A percentile compares a stretch with the other conserved stretches of the same genome.
Conservation (phyloP, 139 green algal species). For the Tetraselmis chui region DNA sequence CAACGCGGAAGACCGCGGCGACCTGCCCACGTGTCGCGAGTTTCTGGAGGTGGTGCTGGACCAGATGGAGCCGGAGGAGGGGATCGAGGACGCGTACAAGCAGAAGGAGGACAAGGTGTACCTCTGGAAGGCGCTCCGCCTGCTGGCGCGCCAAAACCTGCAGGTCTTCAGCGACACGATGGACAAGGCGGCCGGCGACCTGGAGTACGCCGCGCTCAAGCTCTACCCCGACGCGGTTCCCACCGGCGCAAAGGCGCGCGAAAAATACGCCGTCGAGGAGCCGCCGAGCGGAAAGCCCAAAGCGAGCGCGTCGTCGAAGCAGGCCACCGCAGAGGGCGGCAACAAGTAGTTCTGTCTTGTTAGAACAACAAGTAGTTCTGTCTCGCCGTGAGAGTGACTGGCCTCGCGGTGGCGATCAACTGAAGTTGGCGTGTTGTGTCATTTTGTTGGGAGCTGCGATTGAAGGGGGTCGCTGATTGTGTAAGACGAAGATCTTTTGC, state of each 20-base stretch:
- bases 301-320: neutral
- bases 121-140: constrained; percentile 35
- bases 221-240: constrained; percentile 29
- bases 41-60: constrained; percentile 41
- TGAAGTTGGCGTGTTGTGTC: no score
- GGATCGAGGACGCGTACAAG: constrained; percentile 26
- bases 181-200: constrained; percentile 15
- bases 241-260: neutral
- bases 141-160: constrained; percentile 30
- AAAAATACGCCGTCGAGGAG: neutral
- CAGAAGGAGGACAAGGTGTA: constrained; percentile 21
- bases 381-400: no score
- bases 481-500: no score
- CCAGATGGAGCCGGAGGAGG: constrained; percentile 30
- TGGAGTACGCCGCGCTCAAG: constrained; percentile 25
- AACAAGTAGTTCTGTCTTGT: no score
- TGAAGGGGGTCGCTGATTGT: no score
- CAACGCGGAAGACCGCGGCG: neutral
- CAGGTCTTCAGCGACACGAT: constrained; percentile 16
- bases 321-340: no score
- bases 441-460: no score
- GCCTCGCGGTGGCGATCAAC: no score
- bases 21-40: constrained; percentile 7
- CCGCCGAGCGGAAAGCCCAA: neutral
- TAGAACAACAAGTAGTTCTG: no score